Evolutionary conservation across 2,329 filamentous ascomycete species (phyloP).

Genomic region (Aspergillus amoenus): DNA sequence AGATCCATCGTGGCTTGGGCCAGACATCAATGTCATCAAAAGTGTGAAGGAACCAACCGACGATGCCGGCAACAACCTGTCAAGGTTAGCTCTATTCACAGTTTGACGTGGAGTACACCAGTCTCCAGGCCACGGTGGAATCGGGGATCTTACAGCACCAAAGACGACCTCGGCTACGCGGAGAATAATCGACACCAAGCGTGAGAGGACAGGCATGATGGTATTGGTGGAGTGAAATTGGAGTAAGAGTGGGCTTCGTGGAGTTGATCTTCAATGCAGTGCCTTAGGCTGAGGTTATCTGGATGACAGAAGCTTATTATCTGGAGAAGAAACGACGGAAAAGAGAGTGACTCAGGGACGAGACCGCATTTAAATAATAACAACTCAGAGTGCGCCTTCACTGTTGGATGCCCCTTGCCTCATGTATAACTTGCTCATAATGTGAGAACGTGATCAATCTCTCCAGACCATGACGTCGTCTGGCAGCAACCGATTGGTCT

Average conservation of each 20-base stretch:
- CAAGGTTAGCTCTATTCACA: slow-evolving; percentile 16
- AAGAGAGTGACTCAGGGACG: background rate
- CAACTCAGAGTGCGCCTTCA: background rate
- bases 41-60: slow-evolving; percentile 63
- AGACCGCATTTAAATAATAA: background rate
- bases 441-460: slow-evolving; percentile 9
- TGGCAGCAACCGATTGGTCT: slow-evolving; percentile 12
- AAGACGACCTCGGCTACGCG: slow-evolving; percentile 66
- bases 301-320: slow-evolving; percentile 3
- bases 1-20: slow-evolving; percentile 68
- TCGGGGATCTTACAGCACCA: slow-evolving; percentile 55
- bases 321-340: background rate
- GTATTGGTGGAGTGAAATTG: background rate
- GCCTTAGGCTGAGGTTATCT: background rate
- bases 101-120: background rate
- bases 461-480: slow-evolving; percentile 18
- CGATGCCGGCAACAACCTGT: slow-evolving; percentile 64
- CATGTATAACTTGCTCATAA: background rate
- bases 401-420: slow-evolving; percentile 2
- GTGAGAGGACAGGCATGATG: slow-evolving; percentile 53
- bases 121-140: no score
- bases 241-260: background rate
- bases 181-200: slow-evolving; percentile 57
- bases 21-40: slow-evolving; percentile 50
- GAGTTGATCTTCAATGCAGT: background rate